phyloP scores from a whole-genome alignment of 495 filamentous ascomycete species.

The Bacidia gigantensis region DNA sequence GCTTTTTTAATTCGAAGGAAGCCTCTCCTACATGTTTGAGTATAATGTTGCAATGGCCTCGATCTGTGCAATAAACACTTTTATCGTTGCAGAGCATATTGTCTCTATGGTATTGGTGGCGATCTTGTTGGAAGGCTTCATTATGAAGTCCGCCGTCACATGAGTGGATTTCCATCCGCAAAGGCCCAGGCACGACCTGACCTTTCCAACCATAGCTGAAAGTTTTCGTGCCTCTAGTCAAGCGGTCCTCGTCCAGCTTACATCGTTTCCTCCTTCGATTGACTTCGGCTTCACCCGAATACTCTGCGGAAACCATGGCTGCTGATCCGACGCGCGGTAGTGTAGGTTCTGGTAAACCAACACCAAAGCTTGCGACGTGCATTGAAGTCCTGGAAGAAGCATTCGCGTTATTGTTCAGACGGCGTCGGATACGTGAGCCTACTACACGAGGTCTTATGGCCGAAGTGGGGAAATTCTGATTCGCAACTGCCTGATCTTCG shows the following conservation, averaged over 20 bases:
- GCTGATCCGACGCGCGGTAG: slow-evolving; percentile 28
- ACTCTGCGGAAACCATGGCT: slow-evolving; percentile 26
- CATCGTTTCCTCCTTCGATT: slow-evolving; percentile 53
- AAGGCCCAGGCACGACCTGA: slow-evolving; percentile 62
- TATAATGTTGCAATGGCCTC: slow-evolving; percentile 69
- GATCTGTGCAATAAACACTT: slow-evolving; percentile 81
- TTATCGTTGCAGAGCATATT: slow-evolving; percentile 73
- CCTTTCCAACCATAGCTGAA: slow-evolving; percentile 72
- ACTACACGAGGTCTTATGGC: slow-evolving; percentile 12
- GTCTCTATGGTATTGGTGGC: slow-evolving; percentile 48
- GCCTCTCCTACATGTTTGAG: slow-evolving; percentile 63
- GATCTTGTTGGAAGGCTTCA: slow-evolving; percentile 34
- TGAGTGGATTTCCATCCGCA: slow-evolving; percentile 74
- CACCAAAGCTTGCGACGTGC: neutral
- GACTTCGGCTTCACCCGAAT: slow-evolving; percentile 23
- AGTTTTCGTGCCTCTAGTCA: slow-evolving; percentile 35
- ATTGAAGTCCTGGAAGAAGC: neutral
- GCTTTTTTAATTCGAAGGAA: slow-evolving; percentile 65
- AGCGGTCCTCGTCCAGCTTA: slow-evolving; percentile 54
- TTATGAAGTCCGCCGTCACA: slow-evolving; percentile 76
- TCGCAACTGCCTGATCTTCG: slow-evolving; percentile 1
- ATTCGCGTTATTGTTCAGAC: neutral
- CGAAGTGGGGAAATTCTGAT: slow-evolving; percentile 14
- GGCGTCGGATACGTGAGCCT: slow-evolving; percentile 2
- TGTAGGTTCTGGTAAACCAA: slow-evolving; percentile 30